phyloP scores from a whole-genome alignment of 768 basidiomycete genomes.

The Sarcomyxa edulis region DNA sequence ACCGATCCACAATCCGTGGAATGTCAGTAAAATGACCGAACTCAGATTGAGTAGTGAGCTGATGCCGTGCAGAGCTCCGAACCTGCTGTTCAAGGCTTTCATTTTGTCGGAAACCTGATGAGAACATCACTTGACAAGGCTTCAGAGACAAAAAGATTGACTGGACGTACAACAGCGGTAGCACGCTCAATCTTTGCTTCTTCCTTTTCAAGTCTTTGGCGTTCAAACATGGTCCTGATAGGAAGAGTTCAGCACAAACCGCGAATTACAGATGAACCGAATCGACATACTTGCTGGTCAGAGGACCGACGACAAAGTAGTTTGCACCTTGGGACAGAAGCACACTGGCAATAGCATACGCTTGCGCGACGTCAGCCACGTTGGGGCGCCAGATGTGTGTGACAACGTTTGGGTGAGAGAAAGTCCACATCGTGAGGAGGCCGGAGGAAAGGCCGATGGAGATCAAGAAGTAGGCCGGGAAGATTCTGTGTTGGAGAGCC shows the following conservation, averaged over 20 bases:
- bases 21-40: slow-evolving; percentile 52
- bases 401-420: slow-evolving; percentile 51
- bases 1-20: slow-evolving; percentile 73
- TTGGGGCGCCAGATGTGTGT: slow-evolving; percentile 39
- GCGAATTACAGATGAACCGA: neutral
- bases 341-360: slow-evolving; percentile 47
- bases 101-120: slow-evolving; percentile 60
- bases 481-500: slow-evolving; percentile 65
- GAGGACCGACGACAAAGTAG: slow-evolving; percentile 64
- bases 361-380: slow-evolving; percentile 60
- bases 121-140: neutral
- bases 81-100: slow-evolving; percentile 63
- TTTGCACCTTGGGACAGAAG: slow-evolving; percentile 52
- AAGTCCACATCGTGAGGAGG: slow-evolving; percentile 55
- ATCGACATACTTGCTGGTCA: slow-evolving; percentile 60
- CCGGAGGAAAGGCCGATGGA: slow-evolving; percentile 49
- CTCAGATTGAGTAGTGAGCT: slow-evolving; percentile 63
- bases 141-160: neutral
- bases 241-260: slow-evolving; percentile 1
- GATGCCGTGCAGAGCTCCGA: slow-evolving; percentile 63
- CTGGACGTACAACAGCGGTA: slow-evolving; percentile 46
- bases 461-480: slow-evolving; percentile 69
- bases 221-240: slow-evolving; percentile 66
- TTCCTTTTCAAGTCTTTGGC: slow-evolving; percentile 68
- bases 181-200: slow-evolving; percentile 68